Conservation (phyloP, 305 asterid genomes). For the Salvia sclarea region DNA sequence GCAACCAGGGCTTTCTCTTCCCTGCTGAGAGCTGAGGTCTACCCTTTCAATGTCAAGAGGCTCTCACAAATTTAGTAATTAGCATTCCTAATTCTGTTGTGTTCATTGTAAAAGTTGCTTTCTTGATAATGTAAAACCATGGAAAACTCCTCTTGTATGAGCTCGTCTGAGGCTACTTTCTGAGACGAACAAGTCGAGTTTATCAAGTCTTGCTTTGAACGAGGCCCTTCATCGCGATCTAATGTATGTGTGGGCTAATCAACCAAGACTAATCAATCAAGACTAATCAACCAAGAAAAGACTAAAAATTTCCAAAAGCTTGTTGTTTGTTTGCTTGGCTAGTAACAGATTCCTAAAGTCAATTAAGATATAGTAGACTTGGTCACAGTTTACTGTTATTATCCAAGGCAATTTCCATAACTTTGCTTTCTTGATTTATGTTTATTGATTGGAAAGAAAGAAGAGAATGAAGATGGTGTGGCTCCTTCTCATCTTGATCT, state of each 20-base stretch:
- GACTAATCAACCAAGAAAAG: no score
- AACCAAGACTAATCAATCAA: no score
- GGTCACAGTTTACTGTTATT: neutral
- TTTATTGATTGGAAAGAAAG: neutral
- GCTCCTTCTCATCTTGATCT: conserved; percentile 18
- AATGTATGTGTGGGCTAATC: neutral
- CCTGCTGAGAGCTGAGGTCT: conserved; percentile 43
- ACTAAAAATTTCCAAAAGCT: no score
- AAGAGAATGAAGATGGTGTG: neutral
- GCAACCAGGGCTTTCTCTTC: conserved; percentile 65
- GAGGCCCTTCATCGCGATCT: neutral
- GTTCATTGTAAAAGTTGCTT: neutral
- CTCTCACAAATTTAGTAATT: conserved; percentile 46
- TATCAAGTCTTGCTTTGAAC: neutral
- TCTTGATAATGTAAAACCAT: neutral
- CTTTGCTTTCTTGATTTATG: neutral
- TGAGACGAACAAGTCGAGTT: neutral
- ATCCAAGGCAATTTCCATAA: no score
- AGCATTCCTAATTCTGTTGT: neutral
- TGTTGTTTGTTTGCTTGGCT: no score
- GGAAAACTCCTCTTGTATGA: no score
- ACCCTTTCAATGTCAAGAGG: conserved; percentile 55
- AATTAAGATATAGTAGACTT: no score
- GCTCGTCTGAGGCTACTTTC: neutral
- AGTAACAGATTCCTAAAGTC: no score